Evolutionary conservation across 148 eudicot genomes (phyloP), one percentile per base, ranked within the genome.

Genomic region (Arbutus unedo): DNA sequence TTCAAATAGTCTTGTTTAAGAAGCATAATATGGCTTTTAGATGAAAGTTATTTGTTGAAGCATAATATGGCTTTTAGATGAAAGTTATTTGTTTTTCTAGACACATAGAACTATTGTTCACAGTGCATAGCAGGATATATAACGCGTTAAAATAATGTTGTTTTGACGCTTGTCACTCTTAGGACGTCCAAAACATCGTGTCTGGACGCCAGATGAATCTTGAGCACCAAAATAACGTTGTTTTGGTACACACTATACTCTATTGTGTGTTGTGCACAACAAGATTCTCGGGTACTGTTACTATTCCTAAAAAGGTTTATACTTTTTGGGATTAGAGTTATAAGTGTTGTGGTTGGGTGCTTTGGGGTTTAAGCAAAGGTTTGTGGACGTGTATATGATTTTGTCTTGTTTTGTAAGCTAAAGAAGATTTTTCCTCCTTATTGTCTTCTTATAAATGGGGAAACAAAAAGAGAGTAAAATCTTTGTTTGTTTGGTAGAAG

Each of bases 301-400:
- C 38, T 31, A 0, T 31, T 31, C 38, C 38, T 31, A 31, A 31
- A 31, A 31, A 31, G 38, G 38, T 1, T 31, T 31, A 31, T 31
- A 31, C 38, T 13, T 51, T 25, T 25, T 66, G 18, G 43, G 44
- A 4, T 66, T 31, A 11, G 71, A 66, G 31, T 66, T 66, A 51
- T 51, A 85, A 83, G 80, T 79, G 87, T 90, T 81, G 56, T 76
- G 83, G 87, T 85, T 86, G 88, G 86, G 90, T 91, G 95, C 89
- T 93, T 93, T 93, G 87, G 77, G 86, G 87, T 87, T 88, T 91
- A 95, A 93, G 97, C 97, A 95, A 95, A 91, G 96, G 92, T 87
- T 87, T 83, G 84, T 83, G 91, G 82, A 19, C 78, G 14, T 67
- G 56, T 74, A 81, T 83, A 86, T 82, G 85, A 87, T 66, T 89